Evolutionary conservation across 768 basidiomycete species (phyloP).

Genomic region (Chalciporus chontae): DNA sequence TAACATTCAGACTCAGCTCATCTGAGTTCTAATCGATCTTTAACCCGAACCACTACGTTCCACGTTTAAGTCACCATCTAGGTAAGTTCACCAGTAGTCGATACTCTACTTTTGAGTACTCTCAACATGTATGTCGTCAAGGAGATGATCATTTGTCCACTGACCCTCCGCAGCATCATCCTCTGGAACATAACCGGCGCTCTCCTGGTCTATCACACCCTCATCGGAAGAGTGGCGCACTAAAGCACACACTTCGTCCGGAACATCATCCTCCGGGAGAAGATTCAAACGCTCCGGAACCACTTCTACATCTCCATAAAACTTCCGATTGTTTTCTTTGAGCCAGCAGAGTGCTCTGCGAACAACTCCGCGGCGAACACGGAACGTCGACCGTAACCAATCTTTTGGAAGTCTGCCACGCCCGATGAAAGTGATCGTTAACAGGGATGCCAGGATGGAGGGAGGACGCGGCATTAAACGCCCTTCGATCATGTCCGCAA

Average conservation of each 20-base stretch:
- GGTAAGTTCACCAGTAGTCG: too few species aligned
- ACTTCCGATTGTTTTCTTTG: slow-evolving; percentile 33
- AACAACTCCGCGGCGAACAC: slow-evolving; percentile 30
- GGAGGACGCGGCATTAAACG: slow-evolving; percentile 31
- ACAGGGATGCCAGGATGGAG: slow-evolving; percentile 27
- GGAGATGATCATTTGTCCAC: too few species aligned
- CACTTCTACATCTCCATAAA: slow-evolving; percentile 31
- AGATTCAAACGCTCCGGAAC: slow-evolving; percentile 6
- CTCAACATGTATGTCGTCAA: too few species aligned
- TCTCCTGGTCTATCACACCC: slow-evolving; percentile 34
- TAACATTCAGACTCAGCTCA: too few species aligned
- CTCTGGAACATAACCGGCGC: slow-evolving; percentile 21
- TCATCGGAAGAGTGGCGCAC: slow-evolving; percentile 34
- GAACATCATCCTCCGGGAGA: slow-evolving; percentile 35
- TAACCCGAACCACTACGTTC: too few species aligned
- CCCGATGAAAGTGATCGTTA: slow-evolving; percentile 37
- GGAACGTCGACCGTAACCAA: slow-evolving; percentile 30
- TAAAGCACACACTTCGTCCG: slow-evolving; percentile 22
- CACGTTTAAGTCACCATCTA: too few species aligned
- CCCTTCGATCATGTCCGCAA: slow-evolving; percentile 33
- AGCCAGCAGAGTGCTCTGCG: slow-evolving; percentile 33
- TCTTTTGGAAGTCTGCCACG: slow-evolving; percentile 22
- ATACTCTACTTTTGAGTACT: too few species aligned
- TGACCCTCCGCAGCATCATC: too few species aligned
- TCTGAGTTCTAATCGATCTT: too few species aligned